Evolutionary conservation across 768 basidiomycete genomes (phyloP), one percentile per base, ranked within the genome.

Genomic region (Sporobolomyces roseus): DNA sequence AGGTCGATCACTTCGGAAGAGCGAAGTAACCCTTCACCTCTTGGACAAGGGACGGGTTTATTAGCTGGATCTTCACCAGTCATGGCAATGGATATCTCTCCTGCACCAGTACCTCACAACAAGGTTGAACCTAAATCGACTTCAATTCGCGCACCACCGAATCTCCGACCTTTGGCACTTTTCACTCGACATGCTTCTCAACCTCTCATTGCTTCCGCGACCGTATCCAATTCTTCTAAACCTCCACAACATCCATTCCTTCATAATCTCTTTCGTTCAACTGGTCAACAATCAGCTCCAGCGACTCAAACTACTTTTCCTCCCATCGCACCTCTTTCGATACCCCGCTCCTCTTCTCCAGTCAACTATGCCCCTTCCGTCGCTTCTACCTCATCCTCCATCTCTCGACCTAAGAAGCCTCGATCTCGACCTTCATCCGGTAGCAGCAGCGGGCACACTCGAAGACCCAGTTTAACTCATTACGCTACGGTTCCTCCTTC

Each of bases 1-100:
- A 72, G 71, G 71, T 68, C 66, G 33, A 72, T 72, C 63, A 65
- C 62, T 25, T 51, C 59, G 21, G 66, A 68, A 14, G 68, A 64
- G 56, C 68, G 46, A 23, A 21, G 14, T 3, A 32, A 53, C 7
- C 68, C 63, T 35, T 64, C 68, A 0, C 68, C 68, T 2, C 56
- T 68, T 23, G 62, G 27, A 7, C 36, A 1, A 48, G 63, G 30
- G 12, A 51, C 23, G 50, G 61, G 2, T 23, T 27, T 21, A 16
- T 17, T 6, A 16, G 32, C 13, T 0, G 25, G 3, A 0, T 66
- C 65, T 3, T 65, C 64, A 1, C 69, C 69, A 0, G 61, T 59
- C 35, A 58, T 36, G n/a, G 59, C 64, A 7, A 70, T 70, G 69
- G 69, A 70, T 63, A 70, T 70, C 54, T 70, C 69, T 30, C 69